Conservation (phyloP, 2,329 filamentous ascomycete genomes). For the Ceratocystis destructans region DNA sequence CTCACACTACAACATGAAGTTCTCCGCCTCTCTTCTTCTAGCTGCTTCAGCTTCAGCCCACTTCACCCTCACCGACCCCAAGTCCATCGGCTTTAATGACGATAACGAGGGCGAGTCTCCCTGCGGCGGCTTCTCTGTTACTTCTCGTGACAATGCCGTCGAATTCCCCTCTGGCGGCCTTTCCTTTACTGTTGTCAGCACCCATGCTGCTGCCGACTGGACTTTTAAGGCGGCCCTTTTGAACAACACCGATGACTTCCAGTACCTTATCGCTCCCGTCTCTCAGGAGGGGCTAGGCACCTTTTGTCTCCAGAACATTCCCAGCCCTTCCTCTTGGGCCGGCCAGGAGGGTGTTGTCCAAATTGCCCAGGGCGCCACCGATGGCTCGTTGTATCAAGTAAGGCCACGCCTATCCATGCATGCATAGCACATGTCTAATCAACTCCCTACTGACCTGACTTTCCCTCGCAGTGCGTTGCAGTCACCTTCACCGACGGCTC, state of each 20-base stretch:
- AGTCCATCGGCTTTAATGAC: conserved; percentile 18
- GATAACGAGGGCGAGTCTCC: conserved; percentile 16
- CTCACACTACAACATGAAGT: conserved; percentile 13
- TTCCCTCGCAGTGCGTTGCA: conserved; percentile 13
- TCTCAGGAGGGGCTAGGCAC: conserved; percentile 39
- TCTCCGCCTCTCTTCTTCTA: conserved; percentile 15
- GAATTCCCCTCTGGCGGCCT: conserved; percentile 16
- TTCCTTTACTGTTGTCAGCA: conserved; percentile 16
- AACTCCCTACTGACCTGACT: neutral
- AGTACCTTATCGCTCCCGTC: conserved; percentile 15
- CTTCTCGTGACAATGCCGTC: conserved; percentile 15
- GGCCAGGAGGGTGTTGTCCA: conserved; percentile 43
- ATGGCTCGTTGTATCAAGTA: conserved; percentile 46
- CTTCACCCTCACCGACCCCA: conserved; percentile 17
- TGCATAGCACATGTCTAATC: neutral
- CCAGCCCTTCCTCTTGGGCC: conserved; percentile 35
- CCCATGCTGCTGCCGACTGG: conserved; percentile 15
- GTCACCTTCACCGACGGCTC: conserved; percentile 14
- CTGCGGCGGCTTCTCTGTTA: conserved; percentile 18
- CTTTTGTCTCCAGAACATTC: conserved; percentile 39
- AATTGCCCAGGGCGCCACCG: conserved; percentile 38
- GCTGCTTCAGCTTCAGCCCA: conserved; percentile 17
- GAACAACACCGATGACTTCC: conserved; percentile 15
- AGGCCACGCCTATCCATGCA: conserved; percentile 13
- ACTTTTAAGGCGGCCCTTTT: conserved; percentile 17